A percentile compares a stretch with the other conserved stretches of the same genome.
Conservation (phyloP, 2,329 filamentous ascomycete species). For the Pyrenophora teres region DNA sequence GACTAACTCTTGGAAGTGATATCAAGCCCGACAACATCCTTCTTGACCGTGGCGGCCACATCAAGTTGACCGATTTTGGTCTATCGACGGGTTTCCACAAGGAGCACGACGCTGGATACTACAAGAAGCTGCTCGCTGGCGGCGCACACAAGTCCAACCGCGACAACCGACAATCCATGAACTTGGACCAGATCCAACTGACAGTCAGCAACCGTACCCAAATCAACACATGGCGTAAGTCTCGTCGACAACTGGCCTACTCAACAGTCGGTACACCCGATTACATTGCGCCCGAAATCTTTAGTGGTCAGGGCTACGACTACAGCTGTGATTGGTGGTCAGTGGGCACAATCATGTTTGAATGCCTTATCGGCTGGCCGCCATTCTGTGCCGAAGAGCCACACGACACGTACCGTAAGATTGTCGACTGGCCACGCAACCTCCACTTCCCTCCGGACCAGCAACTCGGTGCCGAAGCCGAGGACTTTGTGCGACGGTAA, state of each 20-base stretch:
- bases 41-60: constrained; percentile 90
- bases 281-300: constrained; percentile 98
- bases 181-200: constrained; percentile 95
- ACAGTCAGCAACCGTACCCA: constrained; percentile 97
- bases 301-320: constrained; percentile 93
- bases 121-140: constrained; percentile 90
- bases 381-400: constrained; percentile 98
- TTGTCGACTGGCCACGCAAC: constrained; percentile 96
- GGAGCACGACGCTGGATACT: constrained; percentile 97
- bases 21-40: constrained; percentile 99
- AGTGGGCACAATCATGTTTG: constrained; percentile 98
- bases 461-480: constrained; percentile 82
- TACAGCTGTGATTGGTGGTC: constrained; percentile 99
- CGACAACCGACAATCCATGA: constrained; percentile 85
- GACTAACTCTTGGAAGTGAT: constrained; percentile 65
- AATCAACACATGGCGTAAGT: constrained; percentile 99
- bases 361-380: constrained; percentile 97
- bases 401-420: constrained; percentile 98
- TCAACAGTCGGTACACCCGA: constrained; percentile 97
- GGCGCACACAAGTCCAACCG: constrained; percentile 51
- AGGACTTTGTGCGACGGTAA: constrained; percentile 89
- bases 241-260: constrained; percentile 92
- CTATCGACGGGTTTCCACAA: constrained; percentile 98
- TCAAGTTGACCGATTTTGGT: constrained; percentile 98
- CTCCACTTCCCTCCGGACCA: constrained; percentile 97